These are phyloP conservation scores for Leccinum incarnatum DNA, from an alignment of 768 basidiomycete species.

Conservation along the genomic window DNA sequence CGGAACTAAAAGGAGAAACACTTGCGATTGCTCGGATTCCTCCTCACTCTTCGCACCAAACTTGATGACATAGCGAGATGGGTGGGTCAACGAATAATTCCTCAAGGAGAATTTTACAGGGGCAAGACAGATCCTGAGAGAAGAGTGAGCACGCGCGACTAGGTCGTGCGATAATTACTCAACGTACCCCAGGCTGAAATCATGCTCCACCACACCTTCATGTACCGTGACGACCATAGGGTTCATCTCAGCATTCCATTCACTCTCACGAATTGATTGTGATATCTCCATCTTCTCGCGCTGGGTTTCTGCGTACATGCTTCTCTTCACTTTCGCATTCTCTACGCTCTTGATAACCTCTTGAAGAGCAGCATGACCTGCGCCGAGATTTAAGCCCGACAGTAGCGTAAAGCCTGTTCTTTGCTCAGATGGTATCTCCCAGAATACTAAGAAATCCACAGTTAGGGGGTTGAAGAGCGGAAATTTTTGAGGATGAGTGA, in stretches of 20 bases:
- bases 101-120: conserved; percentile 57
- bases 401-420: conserved; percentile 62
- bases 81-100: conserved; percentile 69
- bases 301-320: conserved; percentile 90
- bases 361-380: conserved; percentile 62
- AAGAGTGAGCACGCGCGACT: conserved; percentile 6
- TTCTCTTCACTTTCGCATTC: conserved; percentile 65
- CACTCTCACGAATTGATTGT: conserved; percentile 60
- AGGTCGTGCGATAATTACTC: neutral
- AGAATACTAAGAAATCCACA: conserved; percentile 73
- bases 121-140: conserved; percentile 50
- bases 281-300: conserved; percentile 68
- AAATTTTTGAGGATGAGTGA: conserved; percentile 59
- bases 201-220: conserved; percentile 49
- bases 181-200: conserved; percentile 71
- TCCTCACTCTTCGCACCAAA: conserved; percentile 33
- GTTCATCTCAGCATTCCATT: conserved; percentile 80
- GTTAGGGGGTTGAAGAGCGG: conserved; percentile 74
- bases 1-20: conserved; percentile 1
- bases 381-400: conserved; percentile 62
- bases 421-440: conserved; percentile 61
- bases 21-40: conserved; percentile 22
- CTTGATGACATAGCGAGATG: conserved; percentile 56
- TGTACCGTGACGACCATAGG: conserved; percentile 58
- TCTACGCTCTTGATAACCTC: conserved; percentile 59